Evolutionary conservation across 441 rosid species (phyloP), one percentile per base, ranked within the genome.

Genomic region (Brassica hybrid): DNA sequence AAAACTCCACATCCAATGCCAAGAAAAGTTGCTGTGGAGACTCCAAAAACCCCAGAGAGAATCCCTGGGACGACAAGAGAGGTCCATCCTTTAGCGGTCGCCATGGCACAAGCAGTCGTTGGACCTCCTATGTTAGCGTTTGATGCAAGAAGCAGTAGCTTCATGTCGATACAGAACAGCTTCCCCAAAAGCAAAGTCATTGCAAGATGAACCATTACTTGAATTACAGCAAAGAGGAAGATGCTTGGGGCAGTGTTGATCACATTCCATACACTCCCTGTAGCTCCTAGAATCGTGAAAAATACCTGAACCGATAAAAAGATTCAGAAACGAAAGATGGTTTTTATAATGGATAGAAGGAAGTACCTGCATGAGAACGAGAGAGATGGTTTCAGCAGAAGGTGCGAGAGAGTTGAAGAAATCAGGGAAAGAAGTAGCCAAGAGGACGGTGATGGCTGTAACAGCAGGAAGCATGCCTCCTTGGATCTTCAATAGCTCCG

Each of bases 91-190:
- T 91, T 91, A 25, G 94, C 88, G 0, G 90, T 88, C 59, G 97
- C 96, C 98, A 94, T 94, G 76, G 92, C 98, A 59, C 93, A 90
- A 0, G 97, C 97, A 7, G 97, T 94, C 5, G 97, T 89, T 12
- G 97, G 96, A 19, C 98, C 96, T 27, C 94, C 97, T 1, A 94
- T 41, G 66, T 91, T 91, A 56, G 98, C 97, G 71, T 91, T 94
- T 62, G 98, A 94, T 58, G 96, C 98, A 78, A 91, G 72, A 69
- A 90, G 90, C 5, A 89, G 71, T 63, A 85, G 83, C 85, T 88
- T 91, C 75, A 83, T 74, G 69, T 94, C 97, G 2, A 94, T 30
- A 57, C 62, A 17, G 6, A 88, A 74, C 32, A 91, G 45, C 83
- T 86, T 91, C 30, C 98, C 96, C 0, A 89, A 67, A 75, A 82